These are phyloP conservation scores for Stemphylium beticola DNA, from an alignment of 2,329 filamentous ascomycete genomes.

Conservation along the genomic window DNA sequence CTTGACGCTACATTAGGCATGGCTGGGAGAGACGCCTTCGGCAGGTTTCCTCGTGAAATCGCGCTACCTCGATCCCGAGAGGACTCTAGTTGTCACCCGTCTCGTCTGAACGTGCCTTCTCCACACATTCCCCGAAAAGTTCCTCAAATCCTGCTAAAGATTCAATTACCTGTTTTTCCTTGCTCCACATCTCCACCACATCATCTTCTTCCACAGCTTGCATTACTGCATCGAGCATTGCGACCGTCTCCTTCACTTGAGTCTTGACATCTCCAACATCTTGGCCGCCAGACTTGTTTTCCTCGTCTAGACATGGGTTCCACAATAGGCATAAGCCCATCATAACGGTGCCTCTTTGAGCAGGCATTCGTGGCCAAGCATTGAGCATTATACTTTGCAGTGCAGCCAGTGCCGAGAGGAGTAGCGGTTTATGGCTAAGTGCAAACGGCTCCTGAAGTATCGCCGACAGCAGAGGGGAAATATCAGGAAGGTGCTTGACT, in stretches of 20 bases:
- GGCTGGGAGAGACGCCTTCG: too few species aligned
- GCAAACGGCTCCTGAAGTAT: constrained; percentile 74
- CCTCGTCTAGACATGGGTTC: constrained; percentile 30
- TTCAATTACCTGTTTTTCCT: constrained; percentile 22
- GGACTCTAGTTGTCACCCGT: neutral
- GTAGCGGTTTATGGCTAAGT: constrained; percentile 59
- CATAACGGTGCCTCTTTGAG: constrained; percentile 69
- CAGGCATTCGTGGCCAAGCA: constrained; percentile 72
- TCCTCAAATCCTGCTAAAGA: constrained; percentile 7
- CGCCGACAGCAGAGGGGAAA: constrained; percentile 70
- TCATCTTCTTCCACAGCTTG: constrained; percentile 18
- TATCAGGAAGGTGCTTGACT: constrained; percentile 71
- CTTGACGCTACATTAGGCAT: too few species aligned
- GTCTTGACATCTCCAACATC: constrained; percentile 18
- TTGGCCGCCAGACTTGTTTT: constrained; percentile 26
- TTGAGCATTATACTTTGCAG: constrained; percentile 65
- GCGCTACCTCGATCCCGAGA: neutral
- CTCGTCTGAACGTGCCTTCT: neutral
- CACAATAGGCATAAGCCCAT: constrained; percentile 59
- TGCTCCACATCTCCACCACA: constrained; percentile 16
- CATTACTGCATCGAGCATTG: constrained; percentile 37
- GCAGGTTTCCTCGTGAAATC: too few species aligned
- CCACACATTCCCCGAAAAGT: constrained; percentile 19
- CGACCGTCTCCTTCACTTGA: constrained; percentile 30
- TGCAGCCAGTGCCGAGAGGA: constrained; percentile 61